Evolutionary conservation across 345 rosid genomes (phyloP), one percentile per base, ranked within the genome.

Genomic region (Anacardium occidentale): DNA sequence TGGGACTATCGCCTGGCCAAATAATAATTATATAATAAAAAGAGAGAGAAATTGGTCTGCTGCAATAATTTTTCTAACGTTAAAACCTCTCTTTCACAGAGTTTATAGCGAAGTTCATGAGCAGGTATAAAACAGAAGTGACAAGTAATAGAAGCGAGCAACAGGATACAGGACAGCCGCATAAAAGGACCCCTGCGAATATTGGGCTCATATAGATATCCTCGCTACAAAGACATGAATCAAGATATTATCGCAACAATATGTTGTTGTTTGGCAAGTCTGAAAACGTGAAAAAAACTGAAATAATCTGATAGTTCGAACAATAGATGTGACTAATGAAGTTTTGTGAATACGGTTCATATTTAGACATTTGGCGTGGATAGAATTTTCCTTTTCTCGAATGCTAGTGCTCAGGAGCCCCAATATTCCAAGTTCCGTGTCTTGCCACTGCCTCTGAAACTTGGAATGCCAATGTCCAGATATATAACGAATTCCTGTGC

Each of bases 31-130:
- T 37, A 37, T 37, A 37, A 37, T 37, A 37, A 37, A 37, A 37
- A 37, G 7, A 37, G 8, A 37, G 9, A 37, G 42, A 5, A 53
- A 55, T 8, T 55, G 26, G 22, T 54, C 12, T 56, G 3, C 4
- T 13, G 12, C 12, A 0, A 12, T 56, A 21, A 22, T 10, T 56
- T 21, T 57, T 57, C 21, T 52, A 13, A 52, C 61, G 5, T 17
- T 9, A 17, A 24, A 37, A 7, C 54, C 40, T 12, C 0, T 58
- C 44, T 48, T 74, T 2, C 25, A 47, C 89, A 86, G 93, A 89
- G 71, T 89, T 79, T 44, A 83, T 78, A 56, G 90, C 93, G 0
- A 83, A 78, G 74, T 79, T 86, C 66, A 89, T 89, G 93, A 89
- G 93, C 82, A 74, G 76, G 57, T 88, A 76, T 82, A 89, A 83